phyloP scores from a whole-genome alignment of 2,329 filamentous ascomycete genomes.

The Colletotrichum liriopes region DNA sequence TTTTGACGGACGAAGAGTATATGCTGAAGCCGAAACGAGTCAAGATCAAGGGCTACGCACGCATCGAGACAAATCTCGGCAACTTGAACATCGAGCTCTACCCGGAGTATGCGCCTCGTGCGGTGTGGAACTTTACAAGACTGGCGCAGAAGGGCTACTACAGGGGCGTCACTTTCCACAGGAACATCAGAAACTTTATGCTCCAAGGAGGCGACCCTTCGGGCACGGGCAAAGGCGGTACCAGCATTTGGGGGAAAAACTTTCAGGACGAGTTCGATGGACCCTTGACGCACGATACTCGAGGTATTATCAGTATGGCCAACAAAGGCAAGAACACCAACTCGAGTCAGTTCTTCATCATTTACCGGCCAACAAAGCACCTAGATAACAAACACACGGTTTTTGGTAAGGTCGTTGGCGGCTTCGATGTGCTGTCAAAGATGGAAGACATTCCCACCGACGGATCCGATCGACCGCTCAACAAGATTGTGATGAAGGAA shows the following conservation, averaged over 20 bases:
- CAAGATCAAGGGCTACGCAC: conserved; percentile 91
- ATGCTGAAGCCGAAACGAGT: conserved; percentile 93
- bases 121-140: conserved; percentile 97
- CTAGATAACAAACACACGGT: conserved; percentile 98
- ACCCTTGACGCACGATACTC: conserved; percentile 83
- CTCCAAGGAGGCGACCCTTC: conserved; percentile 96
- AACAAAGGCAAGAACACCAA: conserved; percentile 99
- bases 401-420: conserved; percentile 88
- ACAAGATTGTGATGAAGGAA: conserved; percentile 86
- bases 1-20: conserved; percentile 94
- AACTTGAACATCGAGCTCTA: conserved; percentile 91
- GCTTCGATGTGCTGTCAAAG: conserved; percentile 77
- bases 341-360: conserved; percentile 94
- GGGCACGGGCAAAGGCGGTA: conserved; percentile 91
- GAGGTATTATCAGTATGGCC: conserved; percentile 92
- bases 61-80: conserved; percentile 89
- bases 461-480: conserved; percentile 80
- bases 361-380: conserved; percentile 87
- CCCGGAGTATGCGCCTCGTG: conserved; percentile 90
- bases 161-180: conserved; percentile 86
- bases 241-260: conserved; percentile 93
- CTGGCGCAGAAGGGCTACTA: conserved; percentile 94
- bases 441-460: conserved; percentile 86
- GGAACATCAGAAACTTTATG: conserved; percentile 98
- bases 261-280: conserved; percentile 96